These are phyloP conservation scores for Yamadazyma spencermartinsiae DNA, from an alignment of 1,139 yeast genomes.

Conservation along the genomic window DNA sequence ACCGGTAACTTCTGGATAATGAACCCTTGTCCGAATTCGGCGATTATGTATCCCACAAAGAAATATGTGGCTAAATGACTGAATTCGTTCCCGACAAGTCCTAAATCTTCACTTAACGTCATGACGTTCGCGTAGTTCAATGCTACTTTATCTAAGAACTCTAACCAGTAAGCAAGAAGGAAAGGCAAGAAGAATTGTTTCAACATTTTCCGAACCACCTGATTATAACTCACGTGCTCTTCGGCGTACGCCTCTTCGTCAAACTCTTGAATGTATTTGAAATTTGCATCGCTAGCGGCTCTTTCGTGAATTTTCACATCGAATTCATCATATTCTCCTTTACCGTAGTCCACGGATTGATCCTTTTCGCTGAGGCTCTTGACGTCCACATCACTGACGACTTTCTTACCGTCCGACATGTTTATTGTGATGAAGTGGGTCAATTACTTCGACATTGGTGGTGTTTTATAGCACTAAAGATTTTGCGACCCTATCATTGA, in stretches of 20 bases:
- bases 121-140: slow-evolving; percentile 50
- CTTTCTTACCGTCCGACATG: slow-evolving; percentile 6
- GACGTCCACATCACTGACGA: slow-evolving; percentile 17
- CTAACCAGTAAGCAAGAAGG: slow-evolving; percentile 35
- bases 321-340: slow-evolving; percentile 3
- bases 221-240: slow-evolving; percentile 15
- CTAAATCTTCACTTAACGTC: slow-evolving; percentile 38
- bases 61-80: slow-evolving; percentile 42
- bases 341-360: slow-evolving; percentile 9
- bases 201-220: slow-evolving; percentile 16
- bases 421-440: too few relatives aligned
- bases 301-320: slow-evolving; percentile 4
- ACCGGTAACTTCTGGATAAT: slow-evolving; percentile 38
- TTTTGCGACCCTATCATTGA: too few relatives aligned
- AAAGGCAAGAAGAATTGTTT: slow-evolving; percentile 51
- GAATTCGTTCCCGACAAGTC: slow-evolving; percentile 34
- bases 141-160: slow-evolving; percentile 44
- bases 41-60: slow-evolving; percentile 46
- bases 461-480: too few relatives aligned
- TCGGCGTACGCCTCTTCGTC: slow-evolving; percentile 15
- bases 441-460: neutral
- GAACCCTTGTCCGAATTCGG: slow-evolving; percentile 41
- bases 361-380: slow-evolving; percentile 10
- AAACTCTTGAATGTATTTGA: slow-evolving; percentile 16
- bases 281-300: slow-evolving; percentile 15